These are phyloP conservation scores for Yamadazyma membranifaciens DNA, from an alignment of 1,139 yeast genomes.

Conservation along the genomic window DNA sequence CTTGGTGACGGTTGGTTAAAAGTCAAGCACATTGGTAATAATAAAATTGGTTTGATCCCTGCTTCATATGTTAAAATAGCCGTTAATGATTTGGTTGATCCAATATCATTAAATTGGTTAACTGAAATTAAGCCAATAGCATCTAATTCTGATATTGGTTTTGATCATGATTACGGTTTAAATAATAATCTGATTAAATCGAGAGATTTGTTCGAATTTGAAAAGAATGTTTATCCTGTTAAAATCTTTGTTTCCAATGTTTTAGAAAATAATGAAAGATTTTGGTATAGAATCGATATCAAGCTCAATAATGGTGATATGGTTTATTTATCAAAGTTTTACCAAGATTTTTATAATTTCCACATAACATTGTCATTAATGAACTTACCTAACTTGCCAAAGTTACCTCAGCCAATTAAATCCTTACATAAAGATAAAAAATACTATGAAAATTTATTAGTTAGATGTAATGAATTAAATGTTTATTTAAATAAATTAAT, in stretches of 20 bases:
- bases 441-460: conserved; percentile 20
- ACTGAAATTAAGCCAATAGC: conserved; percentile 33
- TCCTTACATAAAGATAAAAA: conserved; percentile 16
- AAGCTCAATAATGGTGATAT: conserved; percentile 30
- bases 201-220: conserved; percentile 17
- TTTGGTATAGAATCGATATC: conserved; percentile 45
- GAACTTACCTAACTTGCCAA: conserved; percentile 24
- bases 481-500: conserved; percentile 31
- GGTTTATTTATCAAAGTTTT: conserved; percentile 34
- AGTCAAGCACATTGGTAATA: conserved; percentile 37
- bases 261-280: conserved; percentile 32
- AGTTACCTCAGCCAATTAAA: conserved; percentile 38
- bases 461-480: conserved; percentile 34
- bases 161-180: background rate
- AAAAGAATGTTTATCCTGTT: conserved; percentile 25
- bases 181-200: conserved; percentile 1
- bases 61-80: conserved; percentile 45
- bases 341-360: conserved; percentile 44
- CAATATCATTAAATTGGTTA: conserved; percentile 40
- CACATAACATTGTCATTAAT: conserved; percentile 26
- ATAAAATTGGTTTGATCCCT: conserved; percentile 39
- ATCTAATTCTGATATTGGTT: conserved; percentile 34
- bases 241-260: conserved; percentile 34
- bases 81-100: conserved; percentile 38
- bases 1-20: conserved; percentile 46